These are phyloP conservation scores for Peronospora farinosa DNA, from an alignment of 352 stramenopile genomes.

Conservation along the genomic window DNA sequence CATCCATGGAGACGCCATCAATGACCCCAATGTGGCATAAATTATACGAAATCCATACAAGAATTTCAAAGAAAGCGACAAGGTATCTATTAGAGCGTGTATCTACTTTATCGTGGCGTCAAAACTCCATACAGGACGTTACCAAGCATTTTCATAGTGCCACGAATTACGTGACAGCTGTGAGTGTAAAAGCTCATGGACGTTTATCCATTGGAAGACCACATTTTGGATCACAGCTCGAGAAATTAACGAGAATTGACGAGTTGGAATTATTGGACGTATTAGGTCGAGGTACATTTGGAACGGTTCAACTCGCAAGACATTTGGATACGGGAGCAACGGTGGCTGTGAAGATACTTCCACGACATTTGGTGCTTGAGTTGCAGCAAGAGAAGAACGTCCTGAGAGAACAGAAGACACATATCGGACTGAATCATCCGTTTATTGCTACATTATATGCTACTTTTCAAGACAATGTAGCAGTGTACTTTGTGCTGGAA, in stretches of 20 bases:
- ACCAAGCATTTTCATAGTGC: conserved; percentile 17
- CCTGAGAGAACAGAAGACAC: conserved; percentile 58
- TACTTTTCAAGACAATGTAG: conserved; percentile 67
- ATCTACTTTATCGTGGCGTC: conserved; percentile 27
- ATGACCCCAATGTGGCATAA: conserved; percentile 40
- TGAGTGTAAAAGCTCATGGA: conserved; percentile 18
- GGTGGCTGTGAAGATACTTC: conserved; percentile 60
- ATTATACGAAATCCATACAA: conserved; percentile 31
- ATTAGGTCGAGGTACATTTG: conserved; percentile 64
- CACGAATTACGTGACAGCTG: conserved; percentile 21
- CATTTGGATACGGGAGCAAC: conserved; percentile 45
- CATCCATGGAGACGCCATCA: conserved; percentile 21
- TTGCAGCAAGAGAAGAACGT: conserved; percentile 67
- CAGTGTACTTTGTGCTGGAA: conserved; percentile 74
- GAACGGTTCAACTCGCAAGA: conserved; percentile 56
- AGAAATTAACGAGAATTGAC: conserved; percentile 21
- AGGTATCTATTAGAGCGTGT: conserved; percentile 24
- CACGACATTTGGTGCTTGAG: conserved; percentile 37
- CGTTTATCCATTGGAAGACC: conserved; percentile 14
- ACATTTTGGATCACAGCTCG: conserved; percentile 20
- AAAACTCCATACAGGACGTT: conserved; percentile 14
- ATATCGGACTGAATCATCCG: conserved; percentile 47
- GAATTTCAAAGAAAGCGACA: conserved; percentile 21
- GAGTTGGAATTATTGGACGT: conserved; percentile 62
- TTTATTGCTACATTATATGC: conserved; percentile 57